Conservation (phyloP, 1,284 basidiomycete species). For the Dichomitus squalens region DNA sequence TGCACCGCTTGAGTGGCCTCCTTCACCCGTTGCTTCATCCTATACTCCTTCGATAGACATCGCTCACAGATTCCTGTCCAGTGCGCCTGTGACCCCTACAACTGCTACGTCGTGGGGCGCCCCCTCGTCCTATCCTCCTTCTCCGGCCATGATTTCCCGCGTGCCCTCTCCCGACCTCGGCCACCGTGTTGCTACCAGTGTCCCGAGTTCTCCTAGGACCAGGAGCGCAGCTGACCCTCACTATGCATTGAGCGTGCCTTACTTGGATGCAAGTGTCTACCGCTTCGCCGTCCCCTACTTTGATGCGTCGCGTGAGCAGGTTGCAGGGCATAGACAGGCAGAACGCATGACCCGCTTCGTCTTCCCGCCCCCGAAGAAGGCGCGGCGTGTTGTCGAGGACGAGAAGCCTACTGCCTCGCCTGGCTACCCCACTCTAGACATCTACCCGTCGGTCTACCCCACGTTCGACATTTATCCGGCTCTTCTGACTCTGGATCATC, state of each 20-base stretch:
- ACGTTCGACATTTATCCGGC: slow-evolving; percentile 33
- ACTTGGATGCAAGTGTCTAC: slow-evolving; percentile 2
- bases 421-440: slow-evolving; percentile 32
- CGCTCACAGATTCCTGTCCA: slow-evolving; percentile 39
- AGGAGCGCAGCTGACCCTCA: background rate
- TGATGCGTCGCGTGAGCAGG: slow-evolving; percentile 5
- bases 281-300: slow-evolving; percentile 28
- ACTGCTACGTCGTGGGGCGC: slow-evolving; percentile 52
- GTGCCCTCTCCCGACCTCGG: slow-evolving; percentile 26
- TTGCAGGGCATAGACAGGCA: background rate
- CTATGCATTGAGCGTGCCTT: background rate
- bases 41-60: slow-evolving; percentile 46
- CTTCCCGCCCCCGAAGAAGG: slow-evolving; percentile 23
- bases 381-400: background rate
- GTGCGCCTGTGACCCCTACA: slow-evolving; percentile 39
- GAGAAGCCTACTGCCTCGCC: slow-evolving; percentile 1
- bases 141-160: slow-evolving; percentile 36
- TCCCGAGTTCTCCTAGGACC: slow-evolving; percentile 13
- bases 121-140: slow-evolving; percentile 44
- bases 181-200: slow-evolving; percentile 19
- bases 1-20: slow-evolving; percentile 42
- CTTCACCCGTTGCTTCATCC: slow-evolving; percentile 36
- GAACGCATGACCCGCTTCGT: slow-evolving; percentile 19
- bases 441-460: slow-evolving; percentile 45
- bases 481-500: slow-evolving; percentile 12